Percentiles rank a stretch among this genome's conserved stretches.
Conservation (phyloP, 371 early-diverging fungal species). For the Gilbertella persicaria region DNA sequence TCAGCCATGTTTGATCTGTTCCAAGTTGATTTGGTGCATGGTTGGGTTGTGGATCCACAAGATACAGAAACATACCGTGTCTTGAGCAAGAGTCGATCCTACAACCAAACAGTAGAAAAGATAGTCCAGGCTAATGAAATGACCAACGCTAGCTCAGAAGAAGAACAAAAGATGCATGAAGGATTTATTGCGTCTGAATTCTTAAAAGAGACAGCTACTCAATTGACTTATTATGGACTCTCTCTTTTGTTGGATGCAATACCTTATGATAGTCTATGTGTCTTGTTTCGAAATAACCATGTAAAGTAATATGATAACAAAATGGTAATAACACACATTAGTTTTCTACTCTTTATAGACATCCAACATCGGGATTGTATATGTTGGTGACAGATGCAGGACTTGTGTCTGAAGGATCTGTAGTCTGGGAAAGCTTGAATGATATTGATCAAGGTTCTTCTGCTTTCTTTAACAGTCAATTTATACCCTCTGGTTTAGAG, state of each 20-base stretch:
- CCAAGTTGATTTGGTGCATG: conserved; percentile 81
- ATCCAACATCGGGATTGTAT: conserved; percentile 62
- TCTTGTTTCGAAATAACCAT: conserved; percentile 93
- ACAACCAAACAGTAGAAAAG: conserved; percentile 81
- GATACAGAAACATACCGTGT: conserved; percentile 55
- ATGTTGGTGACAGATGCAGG: conserved; percentile 89
- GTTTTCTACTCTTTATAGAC: conserved; percentile 84
- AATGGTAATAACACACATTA: conserved; percentile 15
- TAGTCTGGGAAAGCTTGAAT: conserved; percentile 79
- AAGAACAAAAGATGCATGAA: conserved; percentile 34
- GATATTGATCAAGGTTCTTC: conserved; percentile 72
- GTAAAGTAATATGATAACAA: conserved; percentile 32
- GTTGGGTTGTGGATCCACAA: conserved; percentile 85
- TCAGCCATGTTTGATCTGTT: conserved; percentile 82
- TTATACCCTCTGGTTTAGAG: conserved; percentile 39
- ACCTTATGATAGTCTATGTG: conserved; percentile 63
- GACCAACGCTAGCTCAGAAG: conserved; percentile 7
- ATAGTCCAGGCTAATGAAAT: conserved; percentile 68
- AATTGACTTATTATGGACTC: conserved; percentile 84
- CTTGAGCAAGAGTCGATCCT: conserved; percentile 60
- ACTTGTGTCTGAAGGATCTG: conserved; percentile 59
- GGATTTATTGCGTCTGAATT: conserved; percentile 64
- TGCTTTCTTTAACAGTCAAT: conserved; percentile 66
- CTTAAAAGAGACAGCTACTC: conserved; percentile 75
- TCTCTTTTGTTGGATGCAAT: conserved; percentile 61